A percentile compares a stretch with the other conserved stretches of the same genome.
Evolutionary conservation across 2,329 filamentous ascomycete species (phyloP).

Genomic region (Alternaria tenuissima): DNA sequence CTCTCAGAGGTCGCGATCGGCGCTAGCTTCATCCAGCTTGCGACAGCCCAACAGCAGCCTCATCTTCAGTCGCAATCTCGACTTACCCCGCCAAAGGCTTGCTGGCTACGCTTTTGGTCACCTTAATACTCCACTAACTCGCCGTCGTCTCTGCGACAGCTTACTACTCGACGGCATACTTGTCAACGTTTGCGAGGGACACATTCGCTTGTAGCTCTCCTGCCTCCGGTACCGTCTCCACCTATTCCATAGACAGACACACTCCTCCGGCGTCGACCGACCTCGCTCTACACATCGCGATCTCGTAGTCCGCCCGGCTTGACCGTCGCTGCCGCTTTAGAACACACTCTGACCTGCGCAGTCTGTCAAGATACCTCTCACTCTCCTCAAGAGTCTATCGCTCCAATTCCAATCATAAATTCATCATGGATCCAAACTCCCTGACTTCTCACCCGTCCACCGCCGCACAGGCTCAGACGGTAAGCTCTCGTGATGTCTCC

Average conservation of each 20-base stretch:
- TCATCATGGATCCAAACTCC: constrained; percentile 74
- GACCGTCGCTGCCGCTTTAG: constrained; percentile 39
- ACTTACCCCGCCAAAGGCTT: constrained; percentile 49
- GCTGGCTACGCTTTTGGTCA: constrained; percentile 54
- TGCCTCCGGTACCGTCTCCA: constrained; percentile 64
- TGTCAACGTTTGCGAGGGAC: constrained; percentile 75
- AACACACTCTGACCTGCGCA: constrained; percentile 45
- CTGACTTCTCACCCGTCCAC: constrained; percentile 92
- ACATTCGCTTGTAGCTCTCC: constrained; percentile 99
- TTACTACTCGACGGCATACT: constrained; percentile 38
- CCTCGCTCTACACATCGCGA: constrained; percentile 41
- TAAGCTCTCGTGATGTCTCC: constrained; percentile 41
- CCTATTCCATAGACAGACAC: constrained; percentile 25
- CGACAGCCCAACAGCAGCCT: constrained; percentile 42
- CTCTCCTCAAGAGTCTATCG: constrained; percentile 38
- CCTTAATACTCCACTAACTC: constrained; percentile 35
- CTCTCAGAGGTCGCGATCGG: constrained; percentile 43
- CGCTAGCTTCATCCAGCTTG: constrained; percentile 42
- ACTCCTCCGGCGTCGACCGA: constrained; percentile 41
- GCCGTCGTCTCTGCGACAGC: constrained; percentile 35
- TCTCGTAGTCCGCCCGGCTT: constrained; percentile 40
- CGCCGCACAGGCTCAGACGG: constrained; percentile 89
- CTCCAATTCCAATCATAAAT: constrained; percentile 41
- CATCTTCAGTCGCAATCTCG: constrained; percentile 32
- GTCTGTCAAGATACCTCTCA: constrained; percentile 44